These are phyloP conservation scores for Mycena floridula DNA, from an alignment of 768 basidiomycete species.

Conservation along the genomic window DNA sequence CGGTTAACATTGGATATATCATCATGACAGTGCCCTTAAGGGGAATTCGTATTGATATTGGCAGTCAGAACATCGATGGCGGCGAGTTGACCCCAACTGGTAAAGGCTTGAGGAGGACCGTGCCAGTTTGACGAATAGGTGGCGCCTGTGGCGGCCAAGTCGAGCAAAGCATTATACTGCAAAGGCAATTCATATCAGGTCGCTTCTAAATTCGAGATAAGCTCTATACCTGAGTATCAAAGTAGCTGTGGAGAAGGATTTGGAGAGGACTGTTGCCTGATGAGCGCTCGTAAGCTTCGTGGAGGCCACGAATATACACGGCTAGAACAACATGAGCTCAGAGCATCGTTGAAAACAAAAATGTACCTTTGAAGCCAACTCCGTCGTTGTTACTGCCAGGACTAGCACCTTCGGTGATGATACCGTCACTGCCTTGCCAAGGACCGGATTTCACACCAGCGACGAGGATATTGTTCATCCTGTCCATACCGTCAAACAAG, in stretches of 20 bases:
- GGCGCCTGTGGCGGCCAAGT: conserved; percentile 35
- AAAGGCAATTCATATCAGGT: no score
- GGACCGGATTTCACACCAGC: conserved; percentile 34
- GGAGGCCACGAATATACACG: conserved; percentile 41
- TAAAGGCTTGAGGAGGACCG: conserved; percentile 39
- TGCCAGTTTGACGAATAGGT: conserved; percentile 42
- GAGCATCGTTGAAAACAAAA: not conserved
- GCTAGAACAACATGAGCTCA: conserved; percentile 15
- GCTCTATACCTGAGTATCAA: conserved; percentile 40
- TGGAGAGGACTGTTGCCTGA: conserved; percentile 28
- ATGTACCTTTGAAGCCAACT: conserved; percentile 46
- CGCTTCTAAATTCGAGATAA: no score
- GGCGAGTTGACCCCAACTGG: conserved; percentile 44
- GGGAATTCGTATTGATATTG: conserved; percentile 32
- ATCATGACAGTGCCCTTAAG: no score
- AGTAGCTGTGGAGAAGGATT: conserved; percentile 40
- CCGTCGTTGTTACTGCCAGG: conserved; percentile 35
- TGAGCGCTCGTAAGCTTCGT: conserved; percentile 37
- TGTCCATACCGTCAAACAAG: no score
- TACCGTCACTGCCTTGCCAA: conserved; percentile 44
- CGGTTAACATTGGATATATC: no score
- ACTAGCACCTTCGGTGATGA: conserved; percentile 46
- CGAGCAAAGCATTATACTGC: conserved; percentile 45
- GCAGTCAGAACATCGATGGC: conserved; percentile 36
- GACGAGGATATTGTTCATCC: conserved; percentile 30